Conservation (phyloP, 345 rosid genomes). For the Gossypioides kirkii region DNA sequence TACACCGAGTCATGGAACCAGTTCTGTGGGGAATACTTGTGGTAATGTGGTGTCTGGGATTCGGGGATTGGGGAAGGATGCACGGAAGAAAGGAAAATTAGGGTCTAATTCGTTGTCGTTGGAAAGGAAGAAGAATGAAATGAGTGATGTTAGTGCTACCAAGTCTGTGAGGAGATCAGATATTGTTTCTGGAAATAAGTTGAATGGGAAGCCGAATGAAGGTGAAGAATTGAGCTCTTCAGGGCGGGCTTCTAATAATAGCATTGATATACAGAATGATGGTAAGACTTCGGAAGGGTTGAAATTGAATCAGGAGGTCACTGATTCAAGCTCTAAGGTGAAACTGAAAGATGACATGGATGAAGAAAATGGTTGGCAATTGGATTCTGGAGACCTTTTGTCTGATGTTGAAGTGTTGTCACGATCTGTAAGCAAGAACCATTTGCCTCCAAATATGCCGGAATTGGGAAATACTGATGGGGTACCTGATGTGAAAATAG, state of each 20-base stretch:
- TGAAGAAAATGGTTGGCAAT: constrained; percentile 32
- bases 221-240: constrained; percentile 51
- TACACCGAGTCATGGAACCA: constrained; percentile 36
- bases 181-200: constrained; percentile 20
- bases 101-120: constrained; percentile 28
- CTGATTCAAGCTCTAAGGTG: constrained; percentile 10
- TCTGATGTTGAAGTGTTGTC: constrained; percentile 23
- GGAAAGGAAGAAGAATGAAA: constrained; percentile 51
- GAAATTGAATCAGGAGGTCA: constrained; percentile 26
- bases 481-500: constrained; percentile 28
- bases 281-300: constrained; percentile 26
- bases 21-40: constrained; percentile 12
- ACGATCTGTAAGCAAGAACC: constrained; percentile 22
- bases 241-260: constrained; percentile 32
- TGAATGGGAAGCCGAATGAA: constrained; percentile 48
- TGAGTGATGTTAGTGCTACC: constrained; percentile 23
- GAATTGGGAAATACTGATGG: constrained; percentile 25
- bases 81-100: constrained; percentile 36
- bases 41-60: constrained; percentile 35
- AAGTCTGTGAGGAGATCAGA: constrained; percentile 30
- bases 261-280: constrained; percentile 32
- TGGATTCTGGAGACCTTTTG: constrained; percentile 21
- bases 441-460: constrained; percentile 20
- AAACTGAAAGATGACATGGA: constrained; percentile 23
- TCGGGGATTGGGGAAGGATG: constrained; percentile 47